Conservation (phyloP, 2,329 filamentous ascomycete species). For the Chalaropsis thielavioides region DNA sequence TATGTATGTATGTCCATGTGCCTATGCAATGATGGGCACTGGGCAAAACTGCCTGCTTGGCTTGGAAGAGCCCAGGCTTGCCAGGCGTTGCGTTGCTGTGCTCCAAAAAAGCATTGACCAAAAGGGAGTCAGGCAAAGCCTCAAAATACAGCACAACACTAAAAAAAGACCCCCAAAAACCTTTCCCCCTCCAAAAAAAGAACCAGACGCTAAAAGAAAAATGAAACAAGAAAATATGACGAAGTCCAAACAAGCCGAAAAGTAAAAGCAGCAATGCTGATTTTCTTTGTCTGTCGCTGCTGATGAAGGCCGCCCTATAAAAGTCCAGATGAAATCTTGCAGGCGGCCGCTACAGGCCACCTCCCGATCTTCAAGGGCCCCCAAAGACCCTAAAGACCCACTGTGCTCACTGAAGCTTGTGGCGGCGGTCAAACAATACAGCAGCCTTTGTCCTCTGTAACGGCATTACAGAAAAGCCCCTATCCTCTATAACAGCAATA, state of each 20-base stretch:
- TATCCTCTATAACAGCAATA: not conserved
- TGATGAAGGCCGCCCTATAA: no score
- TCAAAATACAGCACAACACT: not conserved
- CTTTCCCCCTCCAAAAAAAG: not conserved
- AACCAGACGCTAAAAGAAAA: not conserved
- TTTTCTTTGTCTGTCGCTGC: no score
- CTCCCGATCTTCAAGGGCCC: no score
- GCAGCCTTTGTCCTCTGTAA: not conserved
- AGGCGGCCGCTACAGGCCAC: not conserved
- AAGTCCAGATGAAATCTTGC: no score
- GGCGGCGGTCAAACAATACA: not conserved
- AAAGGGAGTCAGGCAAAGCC: not conserved
- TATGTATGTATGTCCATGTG: no score
- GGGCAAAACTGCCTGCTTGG: no score
- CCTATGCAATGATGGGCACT: no score
- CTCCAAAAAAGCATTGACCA: constrained; percentile 4
- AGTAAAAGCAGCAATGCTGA: no score
- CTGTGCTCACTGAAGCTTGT: not conserved
- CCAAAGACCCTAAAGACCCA: not conserved
- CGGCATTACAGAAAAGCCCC: not conserved
- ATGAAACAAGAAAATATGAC: not conserved
- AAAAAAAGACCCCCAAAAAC: not conserved
- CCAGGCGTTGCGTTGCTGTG: no score
- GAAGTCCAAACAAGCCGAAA: not conserved
- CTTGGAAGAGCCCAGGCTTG: no score